Base-by-base conservation (phyloP, 2,329 filamentous ascomycete genomes). In the Verticillium zaregamsianum region DNA sequence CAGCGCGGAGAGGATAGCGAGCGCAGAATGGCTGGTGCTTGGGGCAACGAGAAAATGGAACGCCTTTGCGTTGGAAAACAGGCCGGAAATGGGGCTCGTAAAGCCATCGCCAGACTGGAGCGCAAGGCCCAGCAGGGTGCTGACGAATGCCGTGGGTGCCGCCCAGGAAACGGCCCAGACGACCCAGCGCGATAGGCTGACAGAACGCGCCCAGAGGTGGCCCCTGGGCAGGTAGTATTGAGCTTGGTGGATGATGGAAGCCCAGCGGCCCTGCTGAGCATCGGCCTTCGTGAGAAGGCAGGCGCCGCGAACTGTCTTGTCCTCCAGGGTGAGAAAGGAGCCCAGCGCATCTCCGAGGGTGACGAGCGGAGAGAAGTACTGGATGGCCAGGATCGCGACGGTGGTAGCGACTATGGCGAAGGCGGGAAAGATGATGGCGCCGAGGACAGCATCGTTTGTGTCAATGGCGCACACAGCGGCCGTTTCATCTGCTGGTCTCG, bases 341-440 rank as follows among this genome's bases (percentile, higher is more conserved):
- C 75, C 68, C n/a, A 84, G 71, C 32, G 79, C 79, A 64, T 84
- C 82, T 35, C 82, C 82, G 3, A 84, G 72, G 0, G 81, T 83
- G 17, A 79, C 76, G 5, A 84, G 74, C 1, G 80, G 81, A 17
- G 71, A 69, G 65, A 80, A 78, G 20, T 69, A 70, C 35, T 65
- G 63, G 55, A 70, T 70, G 20, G 68, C 55, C 3, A 77, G 70
- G 37, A 69, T 68, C 55, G 66, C 63, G 62, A 67, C 72, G n/a
- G 72, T 69, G 33, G 69, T 61, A 23, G 75, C 68, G 55, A 78
- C 69, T 5, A 72, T 72, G 54, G 77, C 64, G 1, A 76, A 70
- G 63, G 80, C 80, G 57, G 81, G 66, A 1, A 79, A 71, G n/a
- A 78, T 76, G 39, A 77, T 70, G 23, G 76, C 68, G 55, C 75